Base-by-base conservation (phyloP, 805 yeast species). In the Metschnikowia lachancei region DNA sequence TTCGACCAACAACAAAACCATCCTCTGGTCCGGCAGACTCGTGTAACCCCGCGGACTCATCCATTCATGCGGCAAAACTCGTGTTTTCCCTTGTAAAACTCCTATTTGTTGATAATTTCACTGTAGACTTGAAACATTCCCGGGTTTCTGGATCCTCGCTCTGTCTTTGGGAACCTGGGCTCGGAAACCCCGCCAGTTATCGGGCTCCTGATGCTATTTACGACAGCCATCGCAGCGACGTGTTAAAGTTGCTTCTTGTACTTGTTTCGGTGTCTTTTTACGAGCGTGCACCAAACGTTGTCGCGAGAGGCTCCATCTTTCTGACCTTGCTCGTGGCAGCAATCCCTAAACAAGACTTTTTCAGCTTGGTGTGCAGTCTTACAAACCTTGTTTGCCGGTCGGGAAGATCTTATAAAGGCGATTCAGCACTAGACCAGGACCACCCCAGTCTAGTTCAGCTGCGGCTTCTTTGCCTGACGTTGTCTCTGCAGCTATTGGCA, bases 141-240 rank as follows among this genome's bases (percentile, higher is more conserved):
- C 36, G 37, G 14, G 41, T 45, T 14, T 22, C 12, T 3, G 40
- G 36, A 2, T 18, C 37, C 19, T 17, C 28, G 18, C 41, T 31
- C 41, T 52, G 69, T 7, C 70, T 85, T 1, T 90, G 97, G 96
- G 95, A 87, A 55, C 80, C 85, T 3, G 97, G 96, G 5, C 74
- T 90, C 28, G 91, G 88, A 2, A 61, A 69, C 3, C 65, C 76
- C 1, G 47, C 62, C 4, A 61, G 55, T 42, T 62, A 57, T 45
- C 42, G 17, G 6, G 41, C 58, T 2, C 64, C 70, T 0, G 63
- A 67, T 36, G 43, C 60, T 7, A 45, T 62, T 3, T 58, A 80
- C 34, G 91, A 86, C 54, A 61, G 80, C 20, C 81, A 86, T 59
- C 76, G 95, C 55, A 65, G 82, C 4, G 95, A 87, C 57, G 67